Conservation (phyloP, 2,329 filamentous ascomycete genomes). For the Cladosporium sp. region DNA sequence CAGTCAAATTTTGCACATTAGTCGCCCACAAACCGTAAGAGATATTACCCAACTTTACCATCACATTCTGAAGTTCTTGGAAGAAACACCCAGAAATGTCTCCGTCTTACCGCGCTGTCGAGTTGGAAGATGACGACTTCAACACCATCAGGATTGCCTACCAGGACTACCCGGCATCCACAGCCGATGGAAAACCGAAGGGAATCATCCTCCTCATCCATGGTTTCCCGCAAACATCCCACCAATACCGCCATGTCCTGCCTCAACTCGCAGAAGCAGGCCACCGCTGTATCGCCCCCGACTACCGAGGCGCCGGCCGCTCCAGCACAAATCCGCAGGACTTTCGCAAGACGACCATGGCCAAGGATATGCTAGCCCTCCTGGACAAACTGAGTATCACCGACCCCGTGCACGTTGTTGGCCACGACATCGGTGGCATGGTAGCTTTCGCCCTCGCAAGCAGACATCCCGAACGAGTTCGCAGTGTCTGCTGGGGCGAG, state of each 20-base stretch:
- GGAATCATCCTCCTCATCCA: constrained; percentile 40
- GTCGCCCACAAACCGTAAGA: too few relatives aligned
- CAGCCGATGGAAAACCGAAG: constrained; percentile 12
- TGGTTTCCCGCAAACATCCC: constrained; percentile 43
- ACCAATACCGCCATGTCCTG: constrained; percentile 34
- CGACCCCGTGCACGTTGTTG: constrained; percentile 38
- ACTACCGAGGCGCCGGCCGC: constrained; percentile 38
- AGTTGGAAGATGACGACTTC: background rate
- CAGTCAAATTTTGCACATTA: too few relatives aligned
- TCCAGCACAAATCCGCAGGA: constrained; percentile 34
- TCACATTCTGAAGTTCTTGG: too few relatives aligned
- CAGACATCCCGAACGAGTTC: constrained; percentile 31
- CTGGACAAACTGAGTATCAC: constrained; percentile 30
- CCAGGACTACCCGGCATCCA: constrained; percentile 15
- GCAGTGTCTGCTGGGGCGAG: constrained; percentile 39
- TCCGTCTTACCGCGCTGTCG: background rate
- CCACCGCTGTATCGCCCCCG: constrained; percentile 38
- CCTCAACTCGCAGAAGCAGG: constrained; percentile 29
- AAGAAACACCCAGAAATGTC: too few relatives aligned
- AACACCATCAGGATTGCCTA: constrained; percentile 19
- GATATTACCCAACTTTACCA: too few relatives aligned
- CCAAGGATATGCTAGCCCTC: constrained; percentile 34
- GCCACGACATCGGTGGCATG: constrained; percentile 47
- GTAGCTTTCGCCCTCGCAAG: constrained; percentile 39
- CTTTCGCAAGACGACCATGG: constrained; percentile 40